phyloP scores from a whole-genome alignment of 75 land plant genomes.

The Picea sitchensis region DNA sequence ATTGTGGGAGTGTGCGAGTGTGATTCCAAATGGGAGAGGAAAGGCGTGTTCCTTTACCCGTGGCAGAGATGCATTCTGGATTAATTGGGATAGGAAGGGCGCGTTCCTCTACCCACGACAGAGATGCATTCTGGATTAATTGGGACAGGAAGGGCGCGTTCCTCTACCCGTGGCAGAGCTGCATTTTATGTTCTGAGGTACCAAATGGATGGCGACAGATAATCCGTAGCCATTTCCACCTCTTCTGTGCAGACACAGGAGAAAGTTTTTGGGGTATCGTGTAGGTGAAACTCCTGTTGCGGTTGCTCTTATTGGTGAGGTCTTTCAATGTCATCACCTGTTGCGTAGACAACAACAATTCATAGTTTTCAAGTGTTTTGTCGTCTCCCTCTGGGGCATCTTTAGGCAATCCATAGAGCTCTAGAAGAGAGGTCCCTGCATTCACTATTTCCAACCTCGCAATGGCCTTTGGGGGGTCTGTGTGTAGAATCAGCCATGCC shows the following conservation, averaged over 20 bases:
- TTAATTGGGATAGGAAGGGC: too few relatives aligned
- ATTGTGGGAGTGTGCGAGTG: too few relatives aligned
- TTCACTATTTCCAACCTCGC: slow-evolving; percentile 24
- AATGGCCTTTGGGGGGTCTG: slow-evolving; percentile 22
- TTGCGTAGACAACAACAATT: slow-evolving; percentile 28
- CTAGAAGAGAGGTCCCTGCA: slow-evolving; percentile 30
- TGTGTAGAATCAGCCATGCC: slow-evolving; percentile 27
- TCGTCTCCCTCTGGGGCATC: background rate
- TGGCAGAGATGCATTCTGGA: too few relatives aligned
- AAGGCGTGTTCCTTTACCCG: too few relatives aligned
- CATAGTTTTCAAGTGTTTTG: slow-evolving; percentile 6
- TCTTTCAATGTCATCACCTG: slow-evolving; percentile 41
- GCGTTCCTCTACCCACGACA: too few relatives aligned
- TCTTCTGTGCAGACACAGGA: slow-evolving; percentile 20
- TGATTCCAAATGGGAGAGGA: too few relatives aligned
- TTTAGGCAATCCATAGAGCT: slow-evolving; percentile 24
- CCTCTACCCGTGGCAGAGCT: too few relatives aligned
- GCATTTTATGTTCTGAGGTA: slow-evolving; percentile 15
- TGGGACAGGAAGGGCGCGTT: too few relatives aligned
- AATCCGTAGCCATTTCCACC: slow-evolving; percentile 27
- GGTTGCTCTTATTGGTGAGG: slow-evolving; percentile 20
- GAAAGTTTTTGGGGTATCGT: slow-evolving; percentile 23
- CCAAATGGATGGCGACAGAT: slow-evolving; percentile 35
- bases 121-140: too few relatives aligned
- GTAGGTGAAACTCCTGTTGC: slow-evolving; percentile 27